Evolutionary conservation across 1,284 basidiomycete species (phyloP), one percentile per base, ranked within the genome.

Genomic region (Ceratobasidium sp.): DNA sequence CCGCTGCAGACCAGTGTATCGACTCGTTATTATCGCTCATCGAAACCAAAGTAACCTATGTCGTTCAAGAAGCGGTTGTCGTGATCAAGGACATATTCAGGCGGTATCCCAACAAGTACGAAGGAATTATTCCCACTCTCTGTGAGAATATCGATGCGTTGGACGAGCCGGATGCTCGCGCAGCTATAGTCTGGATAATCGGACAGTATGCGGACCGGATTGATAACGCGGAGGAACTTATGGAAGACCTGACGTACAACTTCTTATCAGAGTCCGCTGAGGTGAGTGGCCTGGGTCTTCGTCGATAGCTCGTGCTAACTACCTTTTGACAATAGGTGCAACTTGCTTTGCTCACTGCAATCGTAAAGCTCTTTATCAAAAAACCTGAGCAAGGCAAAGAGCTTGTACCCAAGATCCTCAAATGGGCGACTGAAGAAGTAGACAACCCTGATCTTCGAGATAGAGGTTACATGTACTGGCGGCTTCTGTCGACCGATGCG

Each of bases 381-480:
- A 96, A 98, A 75, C 94, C 94, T 0, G 93, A 95, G 58, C 90
- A 90, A 34, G 90, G 94, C 13, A 97, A 97, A 80, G 90, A 91
- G 74, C 87, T 99, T 39, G 96, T 99, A 0, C 95, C 96, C 81
- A 96, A 95, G 79, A 94, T 99, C 13, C 85, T 99, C 48, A 98
- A 98, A 81, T 96, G 95, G 90, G 92, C 96, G 16, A 99, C 98
- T 1, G 98, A 99, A 81, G 94, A 98, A 78, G 90, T 97, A 74
- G 97, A 98, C 81, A 98, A 98, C 80, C 96, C 98, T 6, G 98
- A 99, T 84, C 85, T 98, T 53, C 89, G 98, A 39, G 98, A 99
- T 83, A 87, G 98, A 76, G 98, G 97, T 0, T 99, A 97, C 85
- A 98, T 99, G 92, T 99, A 99, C 84, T 99, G 97, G 97, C 90